Base-by-base conservation (phyloP, 352 stramenopile species). In the Blastocystis sp. region DNA sequence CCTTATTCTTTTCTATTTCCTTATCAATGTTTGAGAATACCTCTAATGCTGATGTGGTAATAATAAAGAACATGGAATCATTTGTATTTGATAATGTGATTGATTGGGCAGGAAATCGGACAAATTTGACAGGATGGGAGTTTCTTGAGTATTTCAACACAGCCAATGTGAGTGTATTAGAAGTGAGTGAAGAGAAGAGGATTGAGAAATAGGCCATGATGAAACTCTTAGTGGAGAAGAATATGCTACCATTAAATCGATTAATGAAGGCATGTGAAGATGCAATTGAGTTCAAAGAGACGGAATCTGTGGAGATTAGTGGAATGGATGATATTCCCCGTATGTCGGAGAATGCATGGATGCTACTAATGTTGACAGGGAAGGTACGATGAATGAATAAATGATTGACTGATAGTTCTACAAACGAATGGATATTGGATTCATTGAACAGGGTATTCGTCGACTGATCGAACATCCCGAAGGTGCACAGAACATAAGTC, bases 11-110 rank as follows among this genome's bases (percentile, higher is more conserved):
- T 51, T 64, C 73, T 2, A 60, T 84, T 24, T 66, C 73, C 24
- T 44, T 84, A 22, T 42, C 48, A 15, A 69, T 84, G 56, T 84
- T 84, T 44, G 73, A 84, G 24, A 84, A 64, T 27, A 54, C 73
- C 13, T 33, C 48, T 17, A 84, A 84, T 37, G 68, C 51, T 19
- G 73, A 84, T 44, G 24, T 19, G 7, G 15, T 84, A 2, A 84
- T 84, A 24, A 35, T 44, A 30, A 84, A 84, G 0, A 84, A 84
- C 56, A 27, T 62, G 11, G 53, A 84, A 37, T 48, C 30, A 35
- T 68, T 68, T 37, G 73, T 84, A 3, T 53, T 84, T 56, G 73
- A 64, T 15, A 9, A 19, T 37, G 68, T 84, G 19, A 84, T 69
- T 42, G n/a, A 66, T 33, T 84, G 73, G 73, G 4, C 13, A 30